phyloP scores from a whole-genome alignment of 345 rosid genomes.

The Excoecaria agallocha region DNA sequence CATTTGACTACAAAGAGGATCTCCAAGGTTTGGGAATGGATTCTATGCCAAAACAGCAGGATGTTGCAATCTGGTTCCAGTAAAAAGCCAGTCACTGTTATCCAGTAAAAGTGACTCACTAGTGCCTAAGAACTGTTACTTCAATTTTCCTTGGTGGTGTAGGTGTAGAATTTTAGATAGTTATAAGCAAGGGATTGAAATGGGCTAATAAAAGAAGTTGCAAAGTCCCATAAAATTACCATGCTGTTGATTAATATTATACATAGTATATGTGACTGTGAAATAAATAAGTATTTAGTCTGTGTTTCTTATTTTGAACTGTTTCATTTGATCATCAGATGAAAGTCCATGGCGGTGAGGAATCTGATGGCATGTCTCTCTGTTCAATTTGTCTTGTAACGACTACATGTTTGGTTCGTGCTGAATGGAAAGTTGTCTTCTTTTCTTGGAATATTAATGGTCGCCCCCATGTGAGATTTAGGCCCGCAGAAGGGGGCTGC shows the following conservation, averaged over 20 bases:
- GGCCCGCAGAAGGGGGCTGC: no score
- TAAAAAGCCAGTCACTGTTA: constrained; percentile 5
- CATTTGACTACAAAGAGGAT: constrained; percentile 74
- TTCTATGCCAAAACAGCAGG: constrained; percentile 56
- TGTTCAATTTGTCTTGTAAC: constrained; percentile 26
- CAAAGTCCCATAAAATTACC: constrained; percentile 2
- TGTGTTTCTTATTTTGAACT: background rate
- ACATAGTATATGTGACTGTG: constrained; percentile 2
- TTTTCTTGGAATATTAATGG: no score
- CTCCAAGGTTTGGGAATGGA: constrained; percentile 51
- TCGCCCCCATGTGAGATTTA: no score
- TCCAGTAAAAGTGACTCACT: background rate
- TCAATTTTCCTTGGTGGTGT: background rate
- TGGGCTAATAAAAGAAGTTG: constrained; percentile 23
- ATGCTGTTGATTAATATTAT: constrained; percentile 14
- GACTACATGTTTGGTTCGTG: constrained; percentile 9
- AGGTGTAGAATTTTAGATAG: constrained; percentile 21
- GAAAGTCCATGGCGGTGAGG: constrained; percentile 13
- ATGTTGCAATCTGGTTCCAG: constrained; percentile 68
- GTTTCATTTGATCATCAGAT: background rate
- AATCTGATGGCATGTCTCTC: constrained; percentile 11
- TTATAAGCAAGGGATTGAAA: background rate
- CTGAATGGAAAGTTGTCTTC: no score
- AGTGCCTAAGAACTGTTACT: background rate
- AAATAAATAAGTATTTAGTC: constrained; percentile 21